Evolutionary conservation across 306 rosid species (phyloP).

Genomic region (Glycine tomentella): DNA sequence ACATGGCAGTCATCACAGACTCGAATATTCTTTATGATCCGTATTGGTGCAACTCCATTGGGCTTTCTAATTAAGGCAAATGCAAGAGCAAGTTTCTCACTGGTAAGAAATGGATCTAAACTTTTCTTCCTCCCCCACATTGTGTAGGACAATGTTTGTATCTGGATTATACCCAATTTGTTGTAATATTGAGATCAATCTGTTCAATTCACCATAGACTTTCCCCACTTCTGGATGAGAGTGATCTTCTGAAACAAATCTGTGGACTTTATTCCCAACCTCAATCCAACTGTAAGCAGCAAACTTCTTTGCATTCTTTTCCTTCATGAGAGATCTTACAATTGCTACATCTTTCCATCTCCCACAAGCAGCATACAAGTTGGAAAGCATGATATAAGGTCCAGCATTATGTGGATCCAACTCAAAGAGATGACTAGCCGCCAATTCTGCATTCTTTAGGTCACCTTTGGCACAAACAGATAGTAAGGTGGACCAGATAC

Average conservation of each 20-base stretch:
- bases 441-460: constrained; percentile 53
- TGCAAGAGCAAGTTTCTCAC: constrained; percentile 68
- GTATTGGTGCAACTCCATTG: constrained; percentile 50
- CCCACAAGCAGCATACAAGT: constrained; percentile 60
- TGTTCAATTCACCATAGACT: constrained; percentile 48
- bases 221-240: constrained; percentile 49
- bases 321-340: constrained; percentile 55
- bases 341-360: constrained; percentile 62
- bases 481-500: constrained; percentile 57
- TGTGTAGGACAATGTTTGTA: constrained; percentile 55
- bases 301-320: constrained; percentile 56
- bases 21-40: constrained; percentile 63
- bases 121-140: constrained; percentile 61
- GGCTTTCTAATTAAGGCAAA: constrained; percentile 56
- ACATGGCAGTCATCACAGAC: constrained; percentile 62
- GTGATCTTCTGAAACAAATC: constrained; percentile 58
- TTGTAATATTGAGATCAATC: constrained; percentile 45
- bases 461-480: constrained; percentile 54
- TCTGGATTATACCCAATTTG: constrained; percentile 60
- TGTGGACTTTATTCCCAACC: constrained; percentile 54
- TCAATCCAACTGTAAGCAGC: constrained; percentile 63
- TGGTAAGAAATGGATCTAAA: constrained; percentile 59
- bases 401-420: constrained; percentile 58
- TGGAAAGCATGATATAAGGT: constrained; percentile 63
- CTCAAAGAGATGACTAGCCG: constrained; percentile 54